These are phyloP conservation scores for Russula sp. DNA, from an alignment of 768 basidiomycete genomes.

Conservation along the genomic window DNA sequence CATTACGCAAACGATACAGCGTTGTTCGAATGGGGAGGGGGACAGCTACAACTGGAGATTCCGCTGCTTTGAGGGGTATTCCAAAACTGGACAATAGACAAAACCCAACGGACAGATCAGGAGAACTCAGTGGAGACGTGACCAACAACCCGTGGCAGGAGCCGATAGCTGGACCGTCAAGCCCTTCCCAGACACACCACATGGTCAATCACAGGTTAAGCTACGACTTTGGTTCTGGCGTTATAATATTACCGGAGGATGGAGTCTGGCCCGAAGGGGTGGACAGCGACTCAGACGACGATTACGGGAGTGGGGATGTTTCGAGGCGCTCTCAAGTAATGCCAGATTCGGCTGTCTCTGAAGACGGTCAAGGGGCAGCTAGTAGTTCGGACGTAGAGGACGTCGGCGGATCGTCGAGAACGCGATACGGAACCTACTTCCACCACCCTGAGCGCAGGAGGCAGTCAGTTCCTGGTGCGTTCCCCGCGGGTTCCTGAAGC, in stretches of 20 bases:
- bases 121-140: constrained; percentile 6
- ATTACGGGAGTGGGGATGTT: constrained; percentile 33
- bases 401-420: constrained; percentile 26
- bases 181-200: constrained; percentile 24
- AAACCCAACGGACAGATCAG: neutral
- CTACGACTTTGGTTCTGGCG: constrained; percentile 81
- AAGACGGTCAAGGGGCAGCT: constrained; percentile 22
- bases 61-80: constrained; percentile 7
- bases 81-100: constrained; percentile 21
- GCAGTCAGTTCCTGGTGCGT: constrained; percentile 56
- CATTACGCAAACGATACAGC: constrained; percentile 68
- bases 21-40: constrained; percentile 37
- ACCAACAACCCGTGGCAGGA: constrained; percentile 62
- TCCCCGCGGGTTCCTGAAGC: constrained; percentile 28
- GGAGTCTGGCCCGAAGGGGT: constrained; percentile 50
- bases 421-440: constrained; percentile 71
- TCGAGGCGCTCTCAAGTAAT: constrained; percentile 33
- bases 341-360: constrained; percentile 31
- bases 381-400: constrained; percentile 24
- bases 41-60: neutral
- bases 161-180: constrained; percentile 33
- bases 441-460: constrained; percentile 76
- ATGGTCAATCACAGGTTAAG: constrained; percentile 57
- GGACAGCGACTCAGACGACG: constrained; percentile 44
- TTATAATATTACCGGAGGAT: constrained; percentile 77